A percentile compares a stretch with the other conserved stretches of the same genome.
These are phyloP conservation scores for Petunia axillaris DNA, from an alignment of 257 asterid genomes.

Conservation along the genomic window DNA sequence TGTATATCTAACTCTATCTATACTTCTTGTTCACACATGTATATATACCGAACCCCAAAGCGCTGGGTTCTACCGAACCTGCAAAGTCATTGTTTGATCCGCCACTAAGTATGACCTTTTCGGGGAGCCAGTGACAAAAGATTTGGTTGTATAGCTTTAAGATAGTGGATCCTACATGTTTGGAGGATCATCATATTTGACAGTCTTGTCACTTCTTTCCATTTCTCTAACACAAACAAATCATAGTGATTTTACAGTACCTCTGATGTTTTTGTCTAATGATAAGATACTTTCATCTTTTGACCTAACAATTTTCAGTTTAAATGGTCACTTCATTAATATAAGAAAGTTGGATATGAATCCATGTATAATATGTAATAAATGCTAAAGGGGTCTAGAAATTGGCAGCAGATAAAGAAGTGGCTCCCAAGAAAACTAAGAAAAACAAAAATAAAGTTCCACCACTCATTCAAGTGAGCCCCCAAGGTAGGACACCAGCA, in stretches of 20 bases:
- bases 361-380: slow-evolving; percentile 41
- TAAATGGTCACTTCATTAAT: not conserved
- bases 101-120: not conserved
- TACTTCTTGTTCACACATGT: not conserved
- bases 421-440: slow-evolving; percentile 53
- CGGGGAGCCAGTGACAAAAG: no score
- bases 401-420: slow-evolving; percentile 40
- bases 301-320: not conserved
- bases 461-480: slow-evolving; percentile 43
- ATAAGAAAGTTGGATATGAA: slow-evolving; percentile 31
- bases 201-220: slow-evolving; percentile 25
- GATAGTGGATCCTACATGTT: slow-evolving; percentile 41
- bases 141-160: slow-evolving; percentile 6
- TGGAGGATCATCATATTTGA: slow-evolving; percentile 21
- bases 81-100: slow-evolving; percentile 26
- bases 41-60: not conserved
- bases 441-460: slow-evolving; percentile 38
- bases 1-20: no score
- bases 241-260: not conserved
- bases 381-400: slow-evolving; percentile 24
- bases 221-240: slow-evolving; percentile 22
- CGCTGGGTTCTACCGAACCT: slow-evolving; percentile 1
- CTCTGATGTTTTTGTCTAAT: not conserved
- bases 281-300: slow-evolving; percentile 14
- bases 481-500: slow-evolving; percentile 32